phyloP scores from a whole-genome alignment of 2,329 filamentous ascomycete genomes.

The Paradendryphiella salina region DNA sequence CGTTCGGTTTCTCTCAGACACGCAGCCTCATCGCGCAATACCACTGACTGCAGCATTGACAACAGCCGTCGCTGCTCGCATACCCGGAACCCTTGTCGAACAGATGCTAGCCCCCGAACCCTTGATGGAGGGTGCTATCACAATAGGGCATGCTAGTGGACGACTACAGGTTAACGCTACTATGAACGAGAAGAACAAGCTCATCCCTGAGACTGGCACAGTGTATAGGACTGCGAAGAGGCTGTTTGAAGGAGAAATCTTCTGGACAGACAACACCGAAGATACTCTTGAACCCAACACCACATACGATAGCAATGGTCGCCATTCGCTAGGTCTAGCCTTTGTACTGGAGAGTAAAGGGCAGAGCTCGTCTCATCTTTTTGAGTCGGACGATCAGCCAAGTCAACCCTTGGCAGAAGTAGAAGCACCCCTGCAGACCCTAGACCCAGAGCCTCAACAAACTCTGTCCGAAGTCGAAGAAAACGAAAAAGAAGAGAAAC shows the following conservation, averaged over 20 bases:
- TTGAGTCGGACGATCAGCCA: constrained; percentile 4
- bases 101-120: constrained; percentile 31
- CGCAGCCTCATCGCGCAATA: constrained; percentile 51
- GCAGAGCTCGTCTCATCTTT: constrained; percentile 15
- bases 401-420: not conserved
- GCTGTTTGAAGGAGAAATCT: constrained; percentile 44
- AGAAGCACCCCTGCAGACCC: not conserved
- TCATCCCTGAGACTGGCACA: constrained; percentile 31
- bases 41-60: constrained; percentile 51
- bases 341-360: constrained; percentile 25
- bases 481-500: constrained; percentile 3
- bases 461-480: not conserved
- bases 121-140: constrained; percentile 39
- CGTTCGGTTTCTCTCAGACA: constrained; percentile 51
- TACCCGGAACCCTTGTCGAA: constrained; percentile 45
- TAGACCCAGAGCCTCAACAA: not conserved
- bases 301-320: constrained; percentile 11
- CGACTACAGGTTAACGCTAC: constrained; percentile 43
- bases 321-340: constrained; percentile 29
- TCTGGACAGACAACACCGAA: constrained; percentile 21
- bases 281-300: not conserved
- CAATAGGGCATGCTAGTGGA: constrained; percentile 48
- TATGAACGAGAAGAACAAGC: constrained; percentile 31
- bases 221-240: constrained; percentile 46
- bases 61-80: constrained; percentile 47